Base-by-base conservation (phyloP, 257 asterid genomes). In the Primulina eburnea region DNA sequence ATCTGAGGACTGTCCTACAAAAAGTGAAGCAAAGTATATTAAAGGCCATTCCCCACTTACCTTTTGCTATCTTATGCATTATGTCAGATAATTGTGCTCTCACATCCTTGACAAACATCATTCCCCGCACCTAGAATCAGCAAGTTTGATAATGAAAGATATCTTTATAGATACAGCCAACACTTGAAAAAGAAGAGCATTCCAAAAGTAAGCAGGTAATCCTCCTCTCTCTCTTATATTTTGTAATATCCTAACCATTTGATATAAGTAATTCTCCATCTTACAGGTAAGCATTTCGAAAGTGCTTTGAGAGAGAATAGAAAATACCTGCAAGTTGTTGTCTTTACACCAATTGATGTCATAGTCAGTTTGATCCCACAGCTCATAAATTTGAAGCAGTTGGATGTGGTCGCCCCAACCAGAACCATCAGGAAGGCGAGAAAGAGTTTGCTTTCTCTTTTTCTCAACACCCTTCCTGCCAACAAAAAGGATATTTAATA, bases 321-420 rank as follows among this genome's bases (percentile, higher is more conserved):
- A 55, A 38, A 37, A 50, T 73, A 82, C 99, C 92, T 91, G 97
- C 83, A 94, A 83, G 80, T 85, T 87, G 87, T 91, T 86, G 11
- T 89, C 95, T 78, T 89, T 89, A 76, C 96, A 88, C 99, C 97
- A 94, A 66, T 83, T 85, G 12, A 64, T 59, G 64, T 47, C 76
- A 77, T 89, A 86, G 79, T 79, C 86, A 37, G 82, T 85, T 80
- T 80, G 91, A 82, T 89, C 83, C 99, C 99, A 94, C 57, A 84
- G 86, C 85, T 94, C 99, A 63, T 73, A 94, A 52, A 90, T 86
- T 76, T 94, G 97, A 74, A 94, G 90, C 68, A 94, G 76, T 82
- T 91, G 99, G 76, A 94, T 86, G 81, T 91, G 99, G 86, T 91
- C 99, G 17, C 99, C 99, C 85, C 64, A 91, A 68, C 97, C 99